Base-by-base conservation (phyloP, 2,329 filamentous ascomycete genomes). In the Cercospora nicotianae region DNA sequence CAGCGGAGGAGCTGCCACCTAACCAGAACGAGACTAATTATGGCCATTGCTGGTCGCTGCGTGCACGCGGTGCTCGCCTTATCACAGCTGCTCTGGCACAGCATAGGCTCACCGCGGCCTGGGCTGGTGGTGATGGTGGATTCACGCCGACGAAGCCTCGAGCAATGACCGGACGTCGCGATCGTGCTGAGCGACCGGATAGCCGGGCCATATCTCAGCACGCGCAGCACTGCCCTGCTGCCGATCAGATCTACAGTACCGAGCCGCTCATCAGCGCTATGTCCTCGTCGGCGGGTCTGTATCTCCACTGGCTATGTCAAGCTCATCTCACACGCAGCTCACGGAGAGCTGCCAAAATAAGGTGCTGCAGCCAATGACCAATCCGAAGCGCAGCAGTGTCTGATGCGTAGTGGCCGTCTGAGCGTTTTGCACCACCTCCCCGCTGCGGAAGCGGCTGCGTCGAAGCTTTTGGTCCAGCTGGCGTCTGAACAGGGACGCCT, bases 391-490 rank as follows among this genome's bases (percentile, higher is more conserved):
- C 23, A 57, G 51, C 20, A n/a, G 13, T 39, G 13, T 39, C 36
- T 39, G 36, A 16, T 39, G 36, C 36, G 36, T 39, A 39, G 36
- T 39, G 13, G 36, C 36, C 5, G 36, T 39, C 36, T 39, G 36
- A 39, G 36, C 36, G 36, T 39, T 8, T 8, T 28, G 23, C 53
- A 57, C 53, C 23, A 57, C 53, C 53, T 28, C 53, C 26, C 53
- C 53, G 28, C 53, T 28, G 53, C 53, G 53, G 53, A 30, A 55
- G 33, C 58, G 58, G 30, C 6, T 36, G 33, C 33, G 58, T 39
- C 58, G 30, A 60, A 45, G 31, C 59, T 67, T 64, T 61, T 63
- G 68, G 58, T 65, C 68, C 67, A 70, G 70, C 70, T 26, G 23
- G 23, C 23, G 23, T 26, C 23, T 26, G 23, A 26, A 26, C 23